Conservation (phyloP, 1,284 basidiomycete species). For the Trichosporon asahii region DNA sequence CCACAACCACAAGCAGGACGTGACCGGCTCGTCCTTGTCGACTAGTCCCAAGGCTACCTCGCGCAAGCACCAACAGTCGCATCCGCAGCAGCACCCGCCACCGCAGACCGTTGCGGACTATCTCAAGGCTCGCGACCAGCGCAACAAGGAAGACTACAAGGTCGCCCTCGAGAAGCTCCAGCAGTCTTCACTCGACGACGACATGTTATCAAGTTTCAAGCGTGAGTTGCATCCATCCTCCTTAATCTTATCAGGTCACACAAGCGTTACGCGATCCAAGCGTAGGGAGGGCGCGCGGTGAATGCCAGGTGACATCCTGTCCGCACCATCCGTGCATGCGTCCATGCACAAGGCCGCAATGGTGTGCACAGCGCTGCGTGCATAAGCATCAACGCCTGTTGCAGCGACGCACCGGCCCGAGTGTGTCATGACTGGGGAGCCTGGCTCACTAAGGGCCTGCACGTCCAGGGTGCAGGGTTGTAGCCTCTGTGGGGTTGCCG, state of each 20-base stretch:
- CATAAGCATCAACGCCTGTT: not conserved
- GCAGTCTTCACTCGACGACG: slow-evolving; percentile 35
- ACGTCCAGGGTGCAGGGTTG: not conserved
- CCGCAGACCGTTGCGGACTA: not conserved
- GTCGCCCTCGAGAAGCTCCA: slow-evolving; percentile 33
- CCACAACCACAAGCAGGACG: slow-evolving; percentile 2
- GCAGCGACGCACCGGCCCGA: not conserved
- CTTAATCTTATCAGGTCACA: slow-evolving; percentile 1
- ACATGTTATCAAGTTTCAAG: slow-evolving; percentile 49
- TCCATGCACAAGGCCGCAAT: not conserved
- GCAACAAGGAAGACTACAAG: slow-evolving; percentile 23
- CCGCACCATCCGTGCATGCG: not conserved
- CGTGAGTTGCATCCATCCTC: slow-evolving; percentile 36
- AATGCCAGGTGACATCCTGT: not conserved
- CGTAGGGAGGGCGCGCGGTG: not conserved
- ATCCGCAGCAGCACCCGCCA: not conserved
- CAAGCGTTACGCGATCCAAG: not conserved
- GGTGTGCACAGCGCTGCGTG: not conserved
- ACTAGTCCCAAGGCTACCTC: not conserved
- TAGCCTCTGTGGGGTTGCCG: not conserved
- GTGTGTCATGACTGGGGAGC: not conserved
- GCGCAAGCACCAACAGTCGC: not conserved
- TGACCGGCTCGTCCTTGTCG: not conserved
- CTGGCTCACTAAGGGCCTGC: not conserved
- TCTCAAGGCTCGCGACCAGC: not conserved